These are phyloP conservation scores for Taxillus chinensis DNA, from an alignment of 164 flowering plant species.

Conservation along the genomic window DNA sequence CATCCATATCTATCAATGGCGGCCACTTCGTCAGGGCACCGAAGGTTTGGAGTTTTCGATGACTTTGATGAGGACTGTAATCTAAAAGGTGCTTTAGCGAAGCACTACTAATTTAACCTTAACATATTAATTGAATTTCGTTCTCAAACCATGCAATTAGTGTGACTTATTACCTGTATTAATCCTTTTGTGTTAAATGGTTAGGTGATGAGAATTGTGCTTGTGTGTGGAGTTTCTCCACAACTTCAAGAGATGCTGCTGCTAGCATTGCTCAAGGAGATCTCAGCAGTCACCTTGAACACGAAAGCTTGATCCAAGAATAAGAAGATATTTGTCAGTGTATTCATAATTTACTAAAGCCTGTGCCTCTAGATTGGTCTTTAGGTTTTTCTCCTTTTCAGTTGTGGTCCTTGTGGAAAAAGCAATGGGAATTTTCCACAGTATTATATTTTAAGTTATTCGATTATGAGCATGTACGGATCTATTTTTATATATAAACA, in stretches of 20 bases:
- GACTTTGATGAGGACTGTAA: conserved; percentile 29
- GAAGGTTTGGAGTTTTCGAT: conserved; percentile 65
- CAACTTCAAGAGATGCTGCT: conserved; percentile 13
- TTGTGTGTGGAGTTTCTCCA: conserved; percentile 72
- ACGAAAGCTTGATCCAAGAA: not conserved
- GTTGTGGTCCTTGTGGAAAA: no score
- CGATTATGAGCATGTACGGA: no score
- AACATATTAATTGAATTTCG: no score
- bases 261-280: conserved; percentile 12
- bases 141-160: no score
- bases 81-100: conserved; percentile 38
- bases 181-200: conserved; percentile 7
- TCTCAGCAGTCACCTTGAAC: conserved; percentile 4
- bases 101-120: no score
- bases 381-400: no score
- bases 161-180: not conserved
- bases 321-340: no score
- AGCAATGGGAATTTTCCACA: no score
- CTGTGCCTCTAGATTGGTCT: no score
- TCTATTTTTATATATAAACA: no score
- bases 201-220: conserved; percentile 69
- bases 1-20: conserved; percentile 87
- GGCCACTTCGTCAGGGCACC: conserved; percentile 83
- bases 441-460: no score
- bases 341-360: no score